Evolutionary conservation across 805 yeast genomes (phyloP), one percentile per base, ranked within the genome.

Genomic region (Metschnikowia santaceciliae): DNA sequence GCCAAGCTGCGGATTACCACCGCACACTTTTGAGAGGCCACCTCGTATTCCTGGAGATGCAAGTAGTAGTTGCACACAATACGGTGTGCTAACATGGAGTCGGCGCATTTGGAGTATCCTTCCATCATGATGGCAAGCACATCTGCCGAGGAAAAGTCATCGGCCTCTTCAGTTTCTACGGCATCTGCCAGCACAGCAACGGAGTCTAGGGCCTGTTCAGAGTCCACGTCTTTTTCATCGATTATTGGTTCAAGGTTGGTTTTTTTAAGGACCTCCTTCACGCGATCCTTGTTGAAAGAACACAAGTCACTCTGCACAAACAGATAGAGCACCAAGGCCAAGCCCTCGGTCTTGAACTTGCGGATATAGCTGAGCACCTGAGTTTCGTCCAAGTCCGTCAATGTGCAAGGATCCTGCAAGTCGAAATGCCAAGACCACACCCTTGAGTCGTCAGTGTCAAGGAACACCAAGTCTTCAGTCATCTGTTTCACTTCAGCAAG

Each of bases 351-450:
- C 4, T 80, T 82, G 66, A 87, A 90, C 38, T 71, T 64, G 39
- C 69, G 68, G 40, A 88, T 70, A 61, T 80, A 88, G 34, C 69
- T 75, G n/a, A 74, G 57, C 1, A 88, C 55, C 4, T 74, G 62
- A 4, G 56, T 61, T 15, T 72, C 60, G 46, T 83, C 84, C 44
- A 86, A 62, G 2, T 77, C 75, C 8, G 71, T 66, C 4, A 90
- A 63, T 3, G 74, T 67, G 5, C 62, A 63, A 6, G 76, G 77
- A 64, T 90, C 96, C 23, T 71, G 57, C 86, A 92, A 86, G 55
- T 90, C 94, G 51, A 90, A 79, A 60, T 81, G 81, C 10, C 84
- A 61, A 36, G 77, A 74, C 96, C 96, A 91, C 1, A 90, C 88
- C 32, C 78, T 69, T 35, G 79, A 72, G 5, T 82, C 82, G 1